Percentiles rank a stretch among this genome's conserved stretches.
Evolutionary conservation across 768 basidiomycete species (phyloP).

Genomic region (Hericium coralloides): DNA sequence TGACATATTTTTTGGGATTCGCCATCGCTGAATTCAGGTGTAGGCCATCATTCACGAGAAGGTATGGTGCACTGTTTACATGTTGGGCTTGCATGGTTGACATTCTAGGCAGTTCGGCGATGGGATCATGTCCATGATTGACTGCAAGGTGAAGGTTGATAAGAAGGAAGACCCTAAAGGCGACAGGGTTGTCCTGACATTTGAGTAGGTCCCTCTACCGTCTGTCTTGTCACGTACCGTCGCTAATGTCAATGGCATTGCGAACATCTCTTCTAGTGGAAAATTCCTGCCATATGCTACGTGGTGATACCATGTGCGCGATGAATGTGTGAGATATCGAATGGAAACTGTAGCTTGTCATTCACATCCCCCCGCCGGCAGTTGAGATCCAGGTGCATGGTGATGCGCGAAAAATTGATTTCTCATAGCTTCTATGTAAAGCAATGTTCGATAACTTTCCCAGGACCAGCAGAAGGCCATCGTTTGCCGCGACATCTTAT

Average conservation of each 20-base stretch:
- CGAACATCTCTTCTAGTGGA: slow-evolving; percentile 34
- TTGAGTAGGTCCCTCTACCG: slow-evolving; percentile 46
- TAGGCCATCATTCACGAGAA: slow-evolving; percentile 68
- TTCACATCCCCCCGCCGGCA: too few relatives aligned
- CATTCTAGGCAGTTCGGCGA: slow-evolving; percentile 57
- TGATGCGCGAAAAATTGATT: too few relatives aligned
- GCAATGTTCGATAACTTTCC: too few relatives aligned
- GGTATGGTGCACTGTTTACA: slow-evolving; percentile 22
- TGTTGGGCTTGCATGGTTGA: not conserved
- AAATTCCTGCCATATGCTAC: slow-evolving; percentile 70
- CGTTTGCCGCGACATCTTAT: too few relatives aligned
- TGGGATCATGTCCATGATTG: slow-evolving; percentile 86
- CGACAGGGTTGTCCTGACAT: slow-evolving; percentile 69
- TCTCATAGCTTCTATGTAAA: too few relatives aligned
- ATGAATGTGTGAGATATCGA: not conserved
- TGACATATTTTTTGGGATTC: not conserved
- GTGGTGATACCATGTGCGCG: slow-evolving; percentile 37
- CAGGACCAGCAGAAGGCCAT: too few relatives aligned
- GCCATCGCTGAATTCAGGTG: not conserved
- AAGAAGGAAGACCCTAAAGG: slow-evolving; percentile 71
- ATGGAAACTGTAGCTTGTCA: not conserved
- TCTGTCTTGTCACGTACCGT: not conserved
- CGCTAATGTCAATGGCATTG: slow-evolving; percentile 1
- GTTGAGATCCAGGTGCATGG: too few relatives aligned
- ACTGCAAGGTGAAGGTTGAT: slow-evolving; percentile 61